These are phyloP conservation scores for Haplographium delicatum DNA, from an alignment of 495 filamentous ascomycete species.

Conservation along the genomic window DNA sequence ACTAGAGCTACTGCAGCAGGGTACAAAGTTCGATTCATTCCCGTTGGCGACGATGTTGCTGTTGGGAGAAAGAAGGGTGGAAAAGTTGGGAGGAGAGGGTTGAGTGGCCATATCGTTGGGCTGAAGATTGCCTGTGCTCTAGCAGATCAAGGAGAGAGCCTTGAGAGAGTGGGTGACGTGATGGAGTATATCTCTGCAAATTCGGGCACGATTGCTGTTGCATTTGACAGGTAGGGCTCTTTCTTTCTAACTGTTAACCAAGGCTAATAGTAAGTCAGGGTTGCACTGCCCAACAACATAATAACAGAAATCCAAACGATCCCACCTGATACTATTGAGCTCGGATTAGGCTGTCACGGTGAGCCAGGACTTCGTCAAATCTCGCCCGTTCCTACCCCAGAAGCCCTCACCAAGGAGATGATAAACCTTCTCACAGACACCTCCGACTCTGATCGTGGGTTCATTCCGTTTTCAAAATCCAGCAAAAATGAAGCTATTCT, in stretches of 20 bases:
- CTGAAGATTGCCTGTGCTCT: constrained; percentile 23
- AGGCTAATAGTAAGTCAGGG: constrained; percentile 14
- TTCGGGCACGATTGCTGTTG: constrained; percentile 22
- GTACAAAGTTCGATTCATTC: constrained; percentile 49
- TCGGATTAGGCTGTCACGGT: constrained; percentile 59
- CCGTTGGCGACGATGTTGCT: constrained; percentile 56
- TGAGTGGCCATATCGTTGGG: constrained; percentile 42
- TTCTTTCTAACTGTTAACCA: not conserved
- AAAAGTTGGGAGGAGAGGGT: constrained; percentile 51
- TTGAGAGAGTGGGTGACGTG: constrained; percentile 15
- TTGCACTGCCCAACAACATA: constrained; percentile 15
- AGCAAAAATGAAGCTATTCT: constrained; percentile 47
- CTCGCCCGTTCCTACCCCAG: constrained; percentile 45
- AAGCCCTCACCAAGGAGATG: constrained; percentile 49
- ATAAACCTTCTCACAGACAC: constrained; percentile 50
- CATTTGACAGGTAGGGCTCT: constrained; percentile 20
- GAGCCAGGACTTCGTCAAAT: constrained; percentile 54
- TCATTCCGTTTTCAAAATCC: constrained; percentile 43
- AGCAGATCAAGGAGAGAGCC: constrained; percentile 16
- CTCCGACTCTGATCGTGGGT: constrained; percentile 48
- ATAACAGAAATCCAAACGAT: constrained; percentile 47
- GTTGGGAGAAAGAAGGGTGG: constrained; percentile 50
- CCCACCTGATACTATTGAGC: constrained; percentile 43
- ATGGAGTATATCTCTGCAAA: constrained; percentile 21
- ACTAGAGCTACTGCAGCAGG: constrained; percentile 55